Evolutionary conservation across 345 rosid genomes (phyloP).

Genomic region (Eucalyptus sp.): DNA sequence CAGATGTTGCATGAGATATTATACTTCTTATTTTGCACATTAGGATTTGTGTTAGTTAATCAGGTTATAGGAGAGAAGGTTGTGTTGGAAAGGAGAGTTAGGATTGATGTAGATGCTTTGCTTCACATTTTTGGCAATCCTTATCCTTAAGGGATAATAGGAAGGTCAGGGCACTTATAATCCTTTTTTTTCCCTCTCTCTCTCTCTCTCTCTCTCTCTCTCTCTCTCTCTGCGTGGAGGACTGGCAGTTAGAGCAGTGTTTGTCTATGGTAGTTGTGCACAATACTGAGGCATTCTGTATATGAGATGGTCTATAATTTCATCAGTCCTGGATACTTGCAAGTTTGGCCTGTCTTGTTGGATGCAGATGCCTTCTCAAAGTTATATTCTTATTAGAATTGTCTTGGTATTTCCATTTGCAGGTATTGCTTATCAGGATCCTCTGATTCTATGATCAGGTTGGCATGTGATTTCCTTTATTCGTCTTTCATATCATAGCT

Average conservation of each 20-base stretch:
- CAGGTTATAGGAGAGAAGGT: neutral
- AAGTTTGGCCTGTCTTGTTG: neutral
- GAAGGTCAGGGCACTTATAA: neutral
- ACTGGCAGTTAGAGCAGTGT: neutral
- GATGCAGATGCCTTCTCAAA: neutral
- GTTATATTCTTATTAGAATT: neutral
- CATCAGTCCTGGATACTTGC: neutral
- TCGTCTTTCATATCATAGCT: neutral
- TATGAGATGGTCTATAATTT: neutral
- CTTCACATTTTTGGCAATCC: neutral
- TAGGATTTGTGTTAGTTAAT: neutral
- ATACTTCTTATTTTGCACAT: neutral
- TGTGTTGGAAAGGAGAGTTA: neutral
- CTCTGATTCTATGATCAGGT: slow-evolving; percentile 99
- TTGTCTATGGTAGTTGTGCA: neutral
- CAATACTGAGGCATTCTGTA: neutral
- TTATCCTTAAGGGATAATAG: neutral
- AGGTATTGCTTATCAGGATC: slow-evolving; percentile 99
- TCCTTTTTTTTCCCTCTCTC: neutral
- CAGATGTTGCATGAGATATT: neutral
- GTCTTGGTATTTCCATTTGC: slow-evolving; percentile 9
- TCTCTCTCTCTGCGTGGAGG: neutral
- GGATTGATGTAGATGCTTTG: neutral
- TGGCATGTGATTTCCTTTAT: neutral
- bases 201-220: neutral